Percentiles rank a stretch among this genome's conserved stretches.
phyloP scores from a whole-genome alignment of 768 basidiomycete genomes.

The Panellus pusillus region DNA sequence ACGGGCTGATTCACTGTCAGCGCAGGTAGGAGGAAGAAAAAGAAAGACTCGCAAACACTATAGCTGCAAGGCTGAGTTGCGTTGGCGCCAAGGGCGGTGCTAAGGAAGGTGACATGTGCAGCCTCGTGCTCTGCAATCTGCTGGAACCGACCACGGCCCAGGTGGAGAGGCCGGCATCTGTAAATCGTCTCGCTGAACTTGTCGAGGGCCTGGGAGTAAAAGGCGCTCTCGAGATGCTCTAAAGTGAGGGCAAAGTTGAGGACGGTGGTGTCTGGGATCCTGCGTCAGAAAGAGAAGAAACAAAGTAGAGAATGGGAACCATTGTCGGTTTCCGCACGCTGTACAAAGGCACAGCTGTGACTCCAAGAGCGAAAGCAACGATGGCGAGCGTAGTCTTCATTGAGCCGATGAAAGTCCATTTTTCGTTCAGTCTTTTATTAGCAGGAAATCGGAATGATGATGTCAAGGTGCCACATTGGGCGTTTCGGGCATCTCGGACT shows the following conservation, averaged over 20 bases:
- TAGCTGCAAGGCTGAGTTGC: constrained; percentile 61
- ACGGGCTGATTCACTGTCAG: constrained; percentile 36
- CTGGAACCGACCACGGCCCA: constrained; percentile 48
- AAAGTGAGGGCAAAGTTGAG: constrained; percentile 47
- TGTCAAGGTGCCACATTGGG: no score
- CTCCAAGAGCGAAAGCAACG: neutral
- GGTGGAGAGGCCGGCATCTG: constrained; percentile 41
- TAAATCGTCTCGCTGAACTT: constrained; percentile 45
- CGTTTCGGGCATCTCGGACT: no score
- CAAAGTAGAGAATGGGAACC: neutral
- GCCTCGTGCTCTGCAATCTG: constrained; percentile 52
- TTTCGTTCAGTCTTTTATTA: no score
- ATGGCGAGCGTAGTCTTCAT: constrained; percentile 7
- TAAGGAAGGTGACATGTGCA: constrained; percentile 45
- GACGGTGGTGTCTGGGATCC: constrained; percentile 26
- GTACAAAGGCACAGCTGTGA: constrained; percentile 1
- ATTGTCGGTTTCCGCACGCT: neutral
- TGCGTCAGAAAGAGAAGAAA: no score
- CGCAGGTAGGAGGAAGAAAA: neutral
- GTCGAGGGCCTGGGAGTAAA: constrained; percentile 41
- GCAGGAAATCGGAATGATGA: no score
- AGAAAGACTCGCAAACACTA: constrained; percentile 41
- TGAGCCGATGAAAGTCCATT: neutral
- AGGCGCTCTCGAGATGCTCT: constrained; percentile 46
- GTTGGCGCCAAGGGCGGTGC: constrained; percentile 40